Evolutionary conservation across 2,329 filamentous ascomycete genomes (phyloP), one percentile per base, ranked within the genome.

Genomic region (Aspergillus fructus): DNA sequence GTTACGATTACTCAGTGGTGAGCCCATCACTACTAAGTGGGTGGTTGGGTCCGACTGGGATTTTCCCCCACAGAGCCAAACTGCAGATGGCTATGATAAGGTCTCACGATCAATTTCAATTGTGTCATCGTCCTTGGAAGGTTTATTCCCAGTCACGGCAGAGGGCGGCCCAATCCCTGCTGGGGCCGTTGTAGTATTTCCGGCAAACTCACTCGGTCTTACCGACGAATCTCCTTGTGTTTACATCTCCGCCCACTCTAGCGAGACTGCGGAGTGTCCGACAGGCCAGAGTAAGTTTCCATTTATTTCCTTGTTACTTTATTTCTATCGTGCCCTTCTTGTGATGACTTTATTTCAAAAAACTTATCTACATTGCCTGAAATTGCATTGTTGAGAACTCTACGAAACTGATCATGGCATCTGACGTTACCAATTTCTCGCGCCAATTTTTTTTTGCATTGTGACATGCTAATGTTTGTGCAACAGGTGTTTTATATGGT

Each of bases 361-460:
- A 61, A 96, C 93, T 97, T 97, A 97, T 97, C 93, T 97, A 97
- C 93, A 97, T 97, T 97, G 92, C 90, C 93, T 93, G 93, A 74
- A 96, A 89, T 79, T 79, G 76, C 83, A 83, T 89, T 96, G 93
- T 96, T 87, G 92, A 94, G 83, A 83, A 82, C 74, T 61, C 81
- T 81, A 84, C 56, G 87, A 91, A 88, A 79, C 91, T 96, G 91
- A 96, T 85, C 33, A 68, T 78, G 80, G 77, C 80, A 74, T 72
- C 51, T 61, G 4, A 64, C 50, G n/a, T 46, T 59, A 54, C 56
- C 49, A 33, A 33, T 64, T 57, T 57, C 45, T 58, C 58, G 56
- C 58, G 59, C 59, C 67, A 62, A 66, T 54, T 60, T 57, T 54
- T 60, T 57, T 34, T 58, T 55, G 41, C 45, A 49, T 24, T 53